Evolutionary conservation across 106 monocot species (phyloP).

Genomic region (Phalaenopsis equestris): DNA sequence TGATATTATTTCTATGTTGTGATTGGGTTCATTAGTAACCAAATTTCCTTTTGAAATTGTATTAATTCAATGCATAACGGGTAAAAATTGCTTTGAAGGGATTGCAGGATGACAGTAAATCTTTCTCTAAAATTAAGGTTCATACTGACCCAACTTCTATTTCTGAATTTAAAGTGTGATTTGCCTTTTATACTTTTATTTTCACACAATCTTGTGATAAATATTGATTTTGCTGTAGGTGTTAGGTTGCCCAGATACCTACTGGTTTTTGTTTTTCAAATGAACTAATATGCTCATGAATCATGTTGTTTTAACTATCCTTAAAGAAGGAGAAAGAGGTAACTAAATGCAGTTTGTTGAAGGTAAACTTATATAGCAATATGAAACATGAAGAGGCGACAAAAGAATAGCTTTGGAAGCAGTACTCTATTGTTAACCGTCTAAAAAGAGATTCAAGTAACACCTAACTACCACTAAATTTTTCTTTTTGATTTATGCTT

Average conservation of each 20-base stretch:
- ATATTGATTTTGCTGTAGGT: background rate
- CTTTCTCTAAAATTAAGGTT: slow-evolving; percentile 49
- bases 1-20: background rate
- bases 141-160: slow-evolving; percentile 24
- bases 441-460: slow-evolving; percentile 77
- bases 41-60: background rate
- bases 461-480: background rate
- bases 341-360: slow-evolving; percentile 22
- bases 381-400: slow-evolving; percentile 26
- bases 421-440: slow-evolving; percentile 38
- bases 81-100: slow-evolving; percentile 44
- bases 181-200: background rate
- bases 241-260: background rate
- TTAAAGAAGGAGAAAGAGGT: slow-evolving; percentile 26
- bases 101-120: slow-evolving; percentile 34
- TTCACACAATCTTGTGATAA: background rate
- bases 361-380: slow-evolving; percentile 5
- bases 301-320: background rate
- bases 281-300: background rate
- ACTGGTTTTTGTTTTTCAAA: background rate
- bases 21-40: background rate
- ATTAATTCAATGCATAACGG: slow-evolving; percentile 21
- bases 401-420: slow-evolving; percentile 39
- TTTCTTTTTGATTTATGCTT: background rate
- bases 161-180: slow-evolving; percentile 35